Base-by-base conservation (phyloP, 495 filamentous ascomycete species). In the Aspergillus conjunctus region DNA sequence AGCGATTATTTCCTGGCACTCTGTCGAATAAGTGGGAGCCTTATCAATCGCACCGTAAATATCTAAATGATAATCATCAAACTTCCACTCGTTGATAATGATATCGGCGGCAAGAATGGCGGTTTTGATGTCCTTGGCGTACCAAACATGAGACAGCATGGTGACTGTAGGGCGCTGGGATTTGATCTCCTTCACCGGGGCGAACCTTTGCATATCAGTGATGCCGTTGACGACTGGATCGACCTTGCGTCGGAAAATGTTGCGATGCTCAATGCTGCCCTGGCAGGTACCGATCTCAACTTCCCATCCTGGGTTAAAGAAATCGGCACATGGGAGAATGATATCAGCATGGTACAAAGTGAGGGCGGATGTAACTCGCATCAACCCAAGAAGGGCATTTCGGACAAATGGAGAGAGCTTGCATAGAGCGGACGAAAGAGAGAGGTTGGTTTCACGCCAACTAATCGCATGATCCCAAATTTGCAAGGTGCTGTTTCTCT, bases 391-490 rank as follows among this genome's bases (percentile, higher is more conserved):
- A 0, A 87, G 73, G 0, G 78, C 64, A 52, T 82, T 86, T 30
- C 82, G 77, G 49, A 85, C 79, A 51, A 86, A 86, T 0, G 85
- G 81, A 2, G 82, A 75, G 18, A 85, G 77, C 44, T 80, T 81
- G 71, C 80, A 86, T 15, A 86, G 72, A 14, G 82, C 85, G 32
- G 85, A 86, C 2, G 82, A 85, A 7, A 86, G 73, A 57, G 83
- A 86, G 7, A 85, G 74, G 58, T 83, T 86, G 15, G 80, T 84
- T 66, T 89, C 86, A 62, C 86, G 73, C 83, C 83, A 89, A 46
- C 78, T 79, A 60, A 89, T 89, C 50, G 83, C 84, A 61, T 89
- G 86, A 60, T 89, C 86, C 86, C 86, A 89, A 58, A 89, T 85
- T 60, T 86, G 83, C 43, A 87, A 73, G 1, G 82, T 87, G 56